Base-by-base conservation (phyloP, 2,329 filamentous ascomycete genomes). In the Aureobasidium subglaciale region DNA sequence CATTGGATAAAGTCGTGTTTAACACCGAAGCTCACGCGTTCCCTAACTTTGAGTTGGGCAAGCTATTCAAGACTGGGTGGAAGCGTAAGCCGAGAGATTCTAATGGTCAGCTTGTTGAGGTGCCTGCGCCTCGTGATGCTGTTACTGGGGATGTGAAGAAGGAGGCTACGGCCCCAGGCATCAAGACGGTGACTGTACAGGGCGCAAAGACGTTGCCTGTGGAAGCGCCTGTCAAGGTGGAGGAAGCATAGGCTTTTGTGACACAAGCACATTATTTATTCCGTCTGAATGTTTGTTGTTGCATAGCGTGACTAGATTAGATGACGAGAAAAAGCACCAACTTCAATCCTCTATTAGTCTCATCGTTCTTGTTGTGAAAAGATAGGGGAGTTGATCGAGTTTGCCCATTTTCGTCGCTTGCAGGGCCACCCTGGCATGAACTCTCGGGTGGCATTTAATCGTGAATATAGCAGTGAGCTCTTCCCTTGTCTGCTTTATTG, bases 21-120 rank as follows among this genome's bases (percentile, higher is more conserved):
- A 99, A 99, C 70, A 99, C 93, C 1, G 93, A 99, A 74, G 93
- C 90, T 1, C 93, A 99, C 71, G 83, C 88, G 1, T 79, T 99
- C 58, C 93, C 93, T 7, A 78, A 87, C 35, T 99, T 99, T 68
- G 84, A 93, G 65, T 83, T 93, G 70, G 85, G 83, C 1, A 82
- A 80, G 62, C 71, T 89, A 34, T 90, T 93, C 68, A 83, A 81
- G 62, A 95, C 90, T 1, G 89, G 90, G 1, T 95, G 90, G 90
- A 74, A 82, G 71, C 76, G 89, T 58, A 87, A 87, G 68, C 79
- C 83, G 2, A 76, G 85, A 60, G 79, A 67, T 46, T 40, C 40
- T 11, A 56, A 61, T 8, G 63, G 63, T 11, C 59, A 63, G 32
- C 56, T 64, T 25, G 57, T 64, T 9, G 50, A 57, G 13, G 48